Percentiles rank a stretch among this genome's conserved stretches.
These are phyloP conservation scores for Amauroascus niger DNA, from an alignment of 2,329 filamentous ascomycete species.

Conservation along the genomic window DNA sequence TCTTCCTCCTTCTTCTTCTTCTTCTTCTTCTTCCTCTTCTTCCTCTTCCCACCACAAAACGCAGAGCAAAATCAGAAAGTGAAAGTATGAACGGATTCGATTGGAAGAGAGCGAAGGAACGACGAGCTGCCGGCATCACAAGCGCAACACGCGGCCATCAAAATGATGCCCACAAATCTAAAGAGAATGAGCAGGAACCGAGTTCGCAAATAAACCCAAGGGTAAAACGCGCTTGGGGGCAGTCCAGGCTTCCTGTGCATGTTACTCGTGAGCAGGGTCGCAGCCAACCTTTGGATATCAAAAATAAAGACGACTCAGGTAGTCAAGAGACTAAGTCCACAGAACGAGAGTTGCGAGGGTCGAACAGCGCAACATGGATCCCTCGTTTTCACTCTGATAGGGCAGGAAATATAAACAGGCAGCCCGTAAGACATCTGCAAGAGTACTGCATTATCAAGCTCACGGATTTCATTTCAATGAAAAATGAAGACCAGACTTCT, in stretches of 20 bases:
- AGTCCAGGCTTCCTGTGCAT: not conserved
- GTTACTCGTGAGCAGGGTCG: not conserved
- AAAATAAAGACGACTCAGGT: not conserved
- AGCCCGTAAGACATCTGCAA: not conserved
- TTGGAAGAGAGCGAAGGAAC: constrained; percentile 4
- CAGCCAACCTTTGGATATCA: too few relatives aligned
- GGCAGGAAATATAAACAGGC: not conserved
- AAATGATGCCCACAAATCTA: not conserved
- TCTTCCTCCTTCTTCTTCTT: not conserved
- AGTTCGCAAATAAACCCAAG: not conserved
- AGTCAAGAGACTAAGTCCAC: not conserved
- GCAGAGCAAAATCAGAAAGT: not conserved
- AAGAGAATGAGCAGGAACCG: not conserved
- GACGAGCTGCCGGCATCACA: constrained; percentile 5
- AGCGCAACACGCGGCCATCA: not conserved
- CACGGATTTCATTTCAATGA: constrained; percentile 7
- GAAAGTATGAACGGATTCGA: constrained; percentile 2
- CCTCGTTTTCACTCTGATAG: not conserved
- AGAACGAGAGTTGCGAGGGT: not conserved
- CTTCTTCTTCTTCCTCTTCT: too few relatives aligned
- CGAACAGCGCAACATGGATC: not conserved
- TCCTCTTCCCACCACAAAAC: not conserved
- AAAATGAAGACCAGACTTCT: not conserved
- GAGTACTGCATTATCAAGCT: not conserved
- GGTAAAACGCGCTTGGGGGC: not conserved